phyloP scores from a whole-genome alignment of 177 flowering plant species.

The Tripterygium wilfordii region DNA sequence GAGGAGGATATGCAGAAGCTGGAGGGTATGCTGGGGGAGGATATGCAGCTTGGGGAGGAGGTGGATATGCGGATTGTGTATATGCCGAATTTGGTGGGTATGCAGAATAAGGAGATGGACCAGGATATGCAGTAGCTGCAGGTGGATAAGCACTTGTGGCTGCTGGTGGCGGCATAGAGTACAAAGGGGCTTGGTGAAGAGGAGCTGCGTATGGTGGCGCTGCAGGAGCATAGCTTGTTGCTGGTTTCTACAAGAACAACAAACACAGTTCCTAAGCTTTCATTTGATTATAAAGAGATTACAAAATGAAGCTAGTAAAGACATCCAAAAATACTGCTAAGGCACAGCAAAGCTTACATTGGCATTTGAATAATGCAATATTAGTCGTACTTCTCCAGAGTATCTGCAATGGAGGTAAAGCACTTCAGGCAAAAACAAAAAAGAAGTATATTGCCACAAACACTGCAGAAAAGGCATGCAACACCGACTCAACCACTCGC shows the following conservation, averaged over 20 bases:
- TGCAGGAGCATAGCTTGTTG: constrained; percentile 18
- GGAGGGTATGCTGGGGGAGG: constrained; percentile 23
- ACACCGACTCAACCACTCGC: too few species aligned
- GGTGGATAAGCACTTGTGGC: background rate
- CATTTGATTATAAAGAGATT: background rate
- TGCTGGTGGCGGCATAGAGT: constrained; percentile 6
- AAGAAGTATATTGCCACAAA: too few species aligned
- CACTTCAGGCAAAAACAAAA: background rate
- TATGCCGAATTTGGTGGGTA: too few species aligned
- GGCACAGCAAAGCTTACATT: constrained; percentile 17
- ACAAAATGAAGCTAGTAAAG: background rate
- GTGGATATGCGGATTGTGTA: constrained; percentile 10
- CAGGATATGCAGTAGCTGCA: background rate
- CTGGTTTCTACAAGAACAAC: constrained; percentile 24
- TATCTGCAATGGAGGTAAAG: constrained; percentile 16
- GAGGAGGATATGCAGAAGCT: too few species aligned
- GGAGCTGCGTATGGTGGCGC: constrained; percentile 28
- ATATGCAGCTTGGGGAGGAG: constrained; percentile 15
- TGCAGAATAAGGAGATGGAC: background rate
- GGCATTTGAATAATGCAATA: constrained; percentile 37
- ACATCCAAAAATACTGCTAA: background rate
- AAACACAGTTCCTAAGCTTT: background rate
- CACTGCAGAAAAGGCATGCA: too few species aligned
- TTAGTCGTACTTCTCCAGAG: constrained; percentile 48
- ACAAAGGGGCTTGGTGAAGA: constrained; percentile 1